Evolutionary conservation across 805 yeast species (phyloP).

Genomic region (Sporopachydermia lactativora): DNA sequence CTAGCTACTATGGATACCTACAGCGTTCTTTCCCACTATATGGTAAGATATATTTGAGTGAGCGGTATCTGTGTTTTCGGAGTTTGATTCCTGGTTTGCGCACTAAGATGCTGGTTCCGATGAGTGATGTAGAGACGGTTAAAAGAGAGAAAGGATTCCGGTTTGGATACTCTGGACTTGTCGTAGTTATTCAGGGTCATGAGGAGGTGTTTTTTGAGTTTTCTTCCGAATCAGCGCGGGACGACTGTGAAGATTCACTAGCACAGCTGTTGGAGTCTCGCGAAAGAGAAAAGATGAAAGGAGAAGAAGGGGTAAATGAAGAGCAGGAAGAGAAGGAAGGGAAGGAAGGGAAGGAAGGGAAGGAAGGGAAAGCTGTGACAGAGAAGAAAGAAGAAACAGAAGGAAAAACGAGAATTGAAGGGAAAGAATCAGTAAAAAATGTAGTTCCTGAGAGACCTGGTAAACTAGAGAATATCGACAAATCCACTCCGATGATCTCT

Average conservation of each 20-base stretch:
- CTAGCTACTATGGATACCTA: conserved; percentile 59
- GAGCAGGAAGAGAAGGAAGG: conserved; percentile 6
- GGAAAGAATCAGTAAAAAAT: conserved; percentile 15
- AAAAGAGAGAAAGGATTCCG: conserved; percentile 54
- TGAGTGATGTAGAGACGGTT: conserved; percentile 56
- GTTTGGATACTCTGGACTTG: conserved; percentile 56
- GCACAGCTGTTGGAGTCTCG: conserved; percentile 32
- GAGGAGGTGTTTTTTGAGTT: conserved; percentile 74
- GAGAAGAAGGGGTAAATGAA: conserved; percentile 3
- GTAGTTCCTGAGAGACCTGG: conserved; percentile 18
- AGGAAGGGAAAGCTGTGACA: conserved; percentile 5
- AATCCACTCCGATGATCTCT: not conserved
- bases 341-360: not conserved
- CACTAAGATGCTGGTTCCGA: conserved; percentile 74
- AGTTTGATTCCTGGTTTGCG: conserved; percentile 65
- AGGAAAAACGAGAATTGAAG: conserved; percentile 6
- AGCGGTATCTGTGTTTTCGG: conserved; percentile 59
- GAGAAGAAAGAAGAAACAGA: conserved; percentile 4
- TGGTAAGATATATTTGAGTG: conserved; percentile 71
- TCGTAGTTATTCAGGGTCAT: conserved; percentile 53
- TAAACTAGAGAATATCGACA: not conserved
- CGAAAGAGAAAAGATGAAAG: conserved; percentile 4
- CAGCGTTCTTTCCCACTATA: conserved; percentile 63
- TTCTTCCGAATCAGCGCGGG: conserved; percentile 44
- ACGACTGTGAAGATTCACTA: conserved; percentile 48